A percentile compares a stretch with the other conserved stretches of the same genome.
These are phyloP conservation scores for Ophiocordyceps camponoti-floridani DNA, from an alignment of 2,329 filamentous ascomycete genomes.

Conservation along the genomic window DNA sequence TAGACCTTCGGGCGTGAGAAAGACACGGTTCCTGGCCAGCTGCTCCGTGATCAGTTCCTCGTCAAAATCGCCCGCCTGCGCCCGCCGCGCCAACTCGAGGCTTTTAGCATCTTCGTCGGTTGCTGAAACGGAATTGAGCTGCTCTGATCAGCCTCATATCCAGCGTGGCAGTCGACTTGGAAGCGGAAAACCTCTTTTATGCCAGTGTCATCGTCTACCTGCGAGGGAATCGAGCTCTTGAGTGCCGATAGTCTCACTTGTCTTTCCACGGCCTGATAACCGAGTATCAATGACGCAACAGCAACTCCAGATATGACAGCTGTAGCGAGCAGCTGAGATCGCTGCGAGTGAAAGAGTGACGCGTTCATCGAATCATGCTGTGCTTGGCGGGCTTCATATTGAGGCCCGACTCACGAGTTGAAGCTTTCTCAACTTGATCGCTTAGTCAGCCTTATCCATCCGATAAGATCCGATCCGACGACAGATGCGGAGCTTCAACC, in stretches of 20 bases:
- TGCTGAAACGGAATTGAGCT: slow-evolving; percentile 37
- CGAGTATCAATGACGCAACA: slow-evolving; percentile 40
- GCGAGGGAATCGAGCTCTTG: slow-evolving; percentile 39
- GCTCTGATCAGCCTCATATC: background rate
- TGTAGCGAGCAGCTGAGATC: slow-evolving; percentile 49
- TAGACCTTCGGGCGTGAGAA: slow-evolving; percentile 69
- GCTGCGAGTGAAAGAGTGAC: slow-evolving; percentile 15
- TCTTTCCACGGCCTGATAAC: slow-evolving; percentile 41
- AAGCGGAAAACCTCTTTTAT: slow-evolving; percentile 2
- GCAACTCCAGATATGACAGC: slow-evolving; percentile 47
- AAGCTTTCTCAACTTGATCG: background rate
- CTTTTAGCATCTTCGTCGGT: slow-evolving; percentile 41
- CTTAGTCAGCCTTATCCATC: background rate
- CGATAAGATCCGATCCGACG: too few species aligned
- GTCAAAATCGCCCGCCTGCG: slow-evolving; percentile 45
- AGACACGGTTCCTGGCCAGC: slow-evolving; percentile 80
- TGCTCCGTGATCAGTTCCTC: slow-evolving; percentile 85
- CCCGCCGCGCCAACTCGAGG: slow-evolving; percentile 37
- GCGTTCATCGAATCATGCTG: background rate
- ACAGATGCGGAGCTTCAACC: background rate
- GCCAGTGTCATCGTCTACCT: slow-evolving; percentile 3
- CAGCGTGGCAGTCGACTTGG: background rate
- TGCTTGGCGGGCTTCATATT: background rate
- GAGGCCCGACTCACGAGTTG: background rate
- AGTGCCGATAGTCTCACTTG: slow-evolving; percentile 35